phyloP scores from a whole-genome alignment of 2,329 filamentous ascomycete genomes.

The Xylariaceae sp. region DNA sequence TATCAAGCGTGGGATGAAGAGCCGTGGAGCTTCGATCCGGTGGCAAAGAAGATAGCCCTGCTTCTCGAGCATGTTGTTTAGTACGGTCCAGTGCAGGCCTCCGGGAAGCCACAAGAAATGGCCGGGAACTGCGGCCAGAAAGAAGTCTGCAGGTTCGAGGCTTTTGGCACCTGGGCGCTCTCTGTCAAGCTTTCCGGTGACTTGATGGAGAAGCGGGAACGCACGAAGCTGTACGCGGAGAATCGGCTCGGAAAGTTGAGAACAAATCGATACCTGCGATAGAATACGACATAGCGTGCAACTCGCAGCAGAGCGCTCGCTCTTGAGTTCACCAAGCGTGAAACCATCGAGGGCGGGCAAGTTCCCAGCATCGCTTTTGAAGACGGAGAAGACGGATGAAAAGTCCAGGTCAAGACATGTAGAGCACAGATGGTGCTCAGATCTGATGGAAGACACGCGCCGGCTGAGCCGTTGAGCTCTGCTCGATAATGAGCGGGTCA shows the following conservation, averaged over 20 bases:
- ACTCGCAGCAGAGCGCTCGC: neutral
- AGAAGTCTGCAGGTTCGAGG: neutral
- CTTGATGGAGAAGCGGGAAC: slow-evolving; percentile 1
- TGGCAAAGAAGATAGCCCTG: slow-evolving; percentile 1
- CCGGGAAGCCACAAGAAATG: neutral
- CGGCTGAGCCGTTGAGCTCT: neutral
- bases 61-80: neutral
- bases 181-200: neutral
- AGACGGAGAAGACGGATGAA: neutral
- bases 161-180: neutral
- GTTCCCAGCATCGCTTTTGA: neutral
- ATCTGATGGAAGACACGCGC: slow-evolving; percentile 1
- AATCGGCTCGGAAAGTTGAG: neutral
- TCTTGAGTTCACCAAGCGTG: slow-evolving; percentile 1
- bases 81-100: neutral
- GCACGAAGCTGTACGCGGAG: neutral
- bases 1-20: slow-evolving; percentile 1
- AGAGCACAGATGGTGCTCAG: neutral
- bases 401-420: neutral
- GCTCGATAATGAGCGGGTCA: neutral
- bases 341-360: neutral
- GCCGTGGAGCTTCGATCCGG: neutral
- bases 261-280: neutral
- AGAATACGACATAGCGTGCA: neutral
- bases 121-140: neutral